Base-by-base conservation (phyloP, 352 stramenopile genomes). In the Phytophthora cactorum region DNA sequence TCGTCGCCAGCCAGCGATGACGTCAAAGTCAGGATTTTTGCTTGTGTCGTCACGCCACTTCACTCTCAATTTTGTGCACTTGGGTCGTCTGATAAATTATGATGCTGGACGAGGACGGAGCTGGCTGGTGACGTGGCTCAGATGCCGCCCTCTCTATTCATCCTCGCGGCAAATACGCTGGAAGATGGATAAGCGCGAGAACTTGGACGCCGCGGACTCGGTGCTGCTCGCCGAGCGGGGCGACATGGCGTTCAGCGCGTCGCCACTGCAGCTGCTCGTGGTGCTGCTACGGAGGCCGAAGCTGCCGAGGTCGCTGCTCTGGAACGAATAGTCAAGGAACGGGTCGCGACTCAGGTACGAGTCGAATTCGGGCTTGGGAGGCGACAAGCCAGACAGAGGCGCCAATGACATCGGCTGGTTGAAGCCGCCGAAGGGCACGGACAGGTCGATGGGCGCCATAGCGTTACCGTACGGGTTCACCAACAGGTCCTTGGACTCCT, bases 101-200 rank as follows among this genome's bases (percentile, higher is more conserved):
- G 50, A 67, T 63, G 53, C 57, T 57, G 60, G 49, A 67, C 50
- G 22, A 66, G 52, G 49, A 70, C 49, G 14, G 28, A 57, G 59
- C 50, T 63, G 38, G 59, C 38, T 63, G 50, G 52, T 54, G 51
- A 66, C 52, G 32, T 66, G 63, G 39, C 45, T 65, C 41, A 28
- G 5, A 1, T 17, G 4, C 17, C 28, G 36, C 25, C 43, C 11
- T 44, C n/a, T 59, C 49, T 87, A 84, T 39, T 77, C 73, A 45
- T 86, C 79, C 69, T 94, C 86, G 41, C 82, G 84, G 64, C 86
- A 94, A 61, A 94, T 94, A 61, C 84, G 81, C 73, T 91, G 84
- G 71, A 94, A 94, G 58, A 94, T 86, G 27, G 81, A 91, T 55
- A 94, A 75, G 12, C 86, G 84, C 17, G 86, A 94, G 59, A 89